Evolutionary conservation across 306 rosid species (phyloP).

Genomic region (Adenanthera pavonina): DNA sequence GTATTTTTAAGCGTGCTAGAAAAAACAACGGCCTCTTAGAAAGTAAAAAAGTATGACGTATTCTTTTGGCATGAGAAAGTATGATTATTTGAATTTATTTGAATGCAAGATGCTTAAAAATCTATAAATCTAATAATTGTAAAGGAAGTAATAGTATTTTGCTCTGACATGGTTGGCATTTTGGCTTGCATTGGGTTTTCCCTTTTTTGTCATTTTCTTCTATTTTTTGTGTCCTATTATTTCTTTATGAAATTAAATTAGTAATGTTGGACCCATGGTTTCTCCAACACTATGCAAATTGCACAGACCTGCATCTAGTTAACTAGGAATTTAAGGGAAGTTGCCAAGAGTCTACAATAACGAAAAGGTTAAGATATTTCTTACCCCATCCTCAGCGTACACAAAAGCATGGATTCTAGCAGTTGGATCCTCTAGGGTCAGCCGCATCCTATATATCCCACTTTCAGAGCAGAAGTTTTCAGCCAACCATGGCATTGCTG

Average conservation of each 20-base stretch:
- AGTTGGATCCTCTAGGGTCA: conserved; percentile 81
- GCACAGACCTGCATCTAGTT: too few species aligned
- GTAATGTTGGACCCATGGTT: too few species aligned
- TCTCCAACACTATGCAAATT: too few species aligned
- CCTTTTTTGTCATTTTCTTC: too few species aligned
- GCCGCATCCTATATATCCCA: conserved; percentile 52
- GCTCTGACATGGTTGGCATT: too few species aligned
- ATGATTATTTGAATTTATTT: neutral
- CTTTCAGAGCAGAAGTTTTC: conserved; percentile 37
- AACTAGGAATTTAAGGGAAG: neutral
- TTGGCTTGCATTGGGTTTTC: too few species aligned
- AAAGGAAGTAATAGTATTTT: too few species aligned
- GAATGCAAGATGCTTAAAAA: neutral
- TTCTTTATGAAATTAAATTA: too few species aligned
- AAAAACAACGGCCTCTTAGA: neutral
- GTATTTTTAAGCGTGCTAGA: neutral
- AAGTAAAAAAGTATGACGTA: neutral
- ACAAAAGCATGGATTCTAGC: conserved; percentile 75
- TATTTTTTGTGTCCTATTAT: too few species aligned
- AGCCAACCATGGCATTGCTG: conserved; percentile 55
- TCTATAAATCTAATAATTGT: too few species aligned
- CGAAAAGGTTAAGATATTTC: conserved; percentile 8
- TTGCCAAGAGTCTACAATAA: conserved; percentile 7
- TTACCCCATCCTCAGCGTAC: conserved; percentile 70
- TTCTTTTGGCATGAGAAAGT: too few species aligned